These are phyloP conservation scores for Calonectria leucothoes DNA, from an alignment of 2,329 filamentous ascomycete genomes.

Conservation along the genomic window DNA sequence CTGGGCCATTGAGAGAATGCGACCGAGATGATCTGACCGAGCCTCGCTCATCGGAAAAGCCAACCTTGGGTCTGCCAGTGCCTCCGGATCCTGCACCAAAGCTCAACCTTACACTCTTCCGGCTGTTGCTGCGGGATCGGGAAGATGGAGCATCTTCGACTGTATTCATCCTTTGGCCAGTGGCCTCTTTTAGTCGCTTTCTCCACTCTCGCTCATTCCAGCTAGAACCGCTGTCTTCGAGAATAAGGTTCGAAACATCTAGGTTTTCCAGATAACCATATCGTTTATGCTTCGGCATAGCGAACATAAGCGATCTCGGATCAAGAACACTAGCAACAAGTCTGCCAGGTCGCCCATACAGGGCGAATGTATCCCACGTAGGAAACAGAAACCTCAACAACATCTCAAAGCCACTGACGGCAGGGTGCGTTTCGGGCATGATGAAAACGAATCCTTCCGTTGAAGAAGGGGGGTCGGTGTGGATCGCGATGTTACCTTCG, in stretches of 20 bases:
- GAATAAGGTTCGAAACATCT: slow-evolving; percentile 85
- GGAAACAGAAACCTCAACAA: slow-evolving; percentile 94
- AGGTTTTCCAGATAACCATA: slow-evolving; percentile 93
- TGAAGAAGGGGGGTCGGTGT: slow-evolving; percentile 79
- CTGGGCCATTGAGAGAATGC: slow-evolving; percentile 56
- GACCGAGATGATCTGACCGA: slow-evolving; percentile 66
- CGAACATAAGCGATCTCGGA: slow-evolving; percentile 94
- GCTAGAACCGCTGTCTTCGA: slow-evolving; percentile 77
- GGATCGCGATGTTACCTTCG: slow-evolving; percentile 90
- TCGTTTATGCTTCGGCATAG: slow-evolving; percentile 88
- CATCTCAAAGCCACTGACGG: slow-evolving; percentile 94
- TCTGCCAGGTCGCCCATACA: slow-evolving; percentile 90
- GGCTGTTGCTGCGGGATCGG: slow-evolving; percentile 66
- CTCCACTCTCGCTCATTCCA: slow-evolving; percentile 95
- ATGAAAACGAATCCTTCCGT: slow-evolving; percentile 97
- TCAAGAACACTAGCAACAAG: slow-evolving; percentile 90
- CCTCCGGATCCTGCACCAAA: slow-evolving; percentile 48
- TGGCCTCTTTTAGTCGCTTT: slow-evolving; percentile 87
- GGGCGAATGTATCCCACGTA: slow-evolving; percentile 89
- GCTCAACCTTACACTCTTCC: slow-evolving; percentile 68
- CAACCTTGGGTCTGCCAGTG: slow-evolving; percentile 57
- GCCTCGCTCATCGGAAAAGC: slow-evolving; percentile 67
- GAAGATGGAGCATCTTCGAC: slow-evolving; percentile 61
- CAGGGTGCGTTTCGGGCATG: slow-evolving; percentile 95
- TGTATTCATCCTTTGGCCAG: slow-evolving; percentile 79